These are phyloP conservation scores for Backusella liffmaniae DNA, from an alignment of 192 early-diverging fungal species.

Conservation along the genomic window DNA sequence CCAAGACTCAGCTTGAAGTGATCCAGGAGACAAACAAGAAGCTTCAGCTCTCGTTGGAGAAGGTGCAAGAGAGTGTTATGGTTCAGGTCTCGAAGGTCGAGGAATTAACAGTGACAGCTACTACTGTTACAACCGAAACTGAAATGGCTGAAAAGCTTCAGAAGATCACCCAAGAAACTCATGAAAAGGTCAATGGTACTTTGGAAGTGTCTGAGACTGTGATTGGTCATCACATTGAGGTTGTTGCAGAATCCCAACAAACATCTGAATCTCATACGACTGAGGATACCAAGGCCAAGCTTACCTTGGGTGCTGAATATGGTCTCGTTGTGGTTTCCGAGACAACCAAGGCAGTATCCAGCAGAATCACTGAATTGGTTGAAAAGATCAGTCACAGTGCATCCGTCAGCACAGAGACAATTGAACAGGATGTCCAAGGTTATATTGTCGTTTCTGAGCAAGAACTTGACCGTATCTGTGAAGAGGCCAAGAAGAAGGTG, in stretches of 20 bases:
- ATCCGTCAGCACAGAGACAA: not conserved
- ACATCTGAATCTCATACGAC: not conserved
- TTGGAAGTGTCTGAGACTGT: slow-evolving; percentile 8
- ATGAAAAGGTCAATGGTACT: not conserved
- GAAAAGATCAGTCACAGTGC: slow-evolving; percentile 2
- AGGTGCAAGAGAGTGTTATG: slow-evolving; percentile 12
- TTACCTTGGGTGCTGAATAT: slow-evolving; percentile 10
- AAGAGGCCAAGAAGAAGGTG: slow-evolving; percentile 16
- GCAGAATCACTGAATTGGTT: slow-evolving; percentile 1
- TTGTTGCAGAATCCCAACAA: slow-evolving; percentile 10
- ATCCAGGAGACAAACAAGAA: slow-evolving; percentile 4
- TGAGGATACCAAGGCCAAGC: not conserved
- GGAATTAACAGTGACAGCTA: not conserved
- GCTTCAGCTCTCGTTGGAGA: not conserved
- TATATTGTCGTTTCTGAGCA: not conserved
- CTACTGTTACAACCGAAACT: not conserved
- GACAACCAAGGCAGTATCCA: slow-evolving; percentile 7
- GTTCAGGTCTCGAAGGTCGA: slow-evolving; percentile 11
- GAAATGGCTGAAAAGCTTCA: not conserved
- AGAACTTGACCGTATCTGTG: slow-evolving; percentile 5
- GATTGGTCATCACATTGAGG: slow-evolving; percentile 14
- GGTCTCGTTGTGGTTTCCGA: slow-evolving; percentile 10
- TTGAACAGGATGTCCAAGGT: slow-evolving; percentile 1
- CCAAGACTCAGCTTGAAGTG: not conserved
- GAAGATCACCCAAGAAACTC: not conserved